Percentiles rank a stretch among this genome's conserved stretches.
phyloP scores from a whole-genome alignment of 2,329 filamentous ascomycete species.

The Diplodia corticola region DNA sequence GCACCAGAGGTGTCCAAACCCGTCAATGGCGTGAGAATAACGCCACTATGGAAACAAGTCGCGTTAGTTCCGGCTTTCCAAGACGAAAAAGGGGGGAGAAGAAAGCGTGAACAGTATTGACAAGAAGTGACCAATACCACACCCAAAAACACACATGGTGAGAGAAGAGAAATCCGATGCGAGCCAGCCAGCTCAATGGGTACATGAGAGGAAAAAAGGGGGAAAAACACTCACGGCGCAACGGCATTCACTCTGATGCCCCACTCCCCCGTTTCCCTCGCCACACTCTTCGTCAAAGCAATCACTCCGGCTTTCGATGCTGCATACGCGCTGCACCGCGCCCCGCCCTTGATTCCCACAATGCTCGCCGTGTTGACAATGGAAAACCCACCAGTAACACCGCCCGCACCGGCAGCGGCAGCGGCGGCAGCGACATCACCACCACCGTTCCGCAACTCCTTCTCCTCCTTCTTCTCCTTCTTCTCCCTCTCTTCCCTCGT shows the following conservation, averaged over 20 bases:
- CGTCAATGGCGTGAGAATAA: constrained; percentile 28
- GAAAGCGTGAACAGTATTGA: too few relatives aligned
- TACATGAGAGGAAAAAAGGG: too few relatives aligned
- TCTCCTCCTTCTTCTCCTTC: constrained; percentile 25
- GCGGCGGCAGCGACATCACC: too few relatives aligned
- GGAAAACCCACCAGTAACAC: not conserved
- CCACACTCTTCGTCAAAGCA: constrained; percentile 42
- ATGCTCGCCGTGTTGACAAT: constrained; percentile 53
- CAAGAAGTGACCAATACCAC: not conserved
- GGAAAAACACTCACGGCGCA: constrained; percentile 34
- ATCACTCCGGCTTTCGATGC: constrained; percentile 46
- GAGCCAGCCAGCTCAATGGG: not conserved
- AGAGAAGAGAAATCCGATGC: too few relatives aligned
- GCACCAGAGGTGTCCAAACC: constrained; percentile 27
- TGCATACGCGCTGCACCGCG: constrained; percentile 38
- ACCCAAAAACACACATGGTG: not conserved
- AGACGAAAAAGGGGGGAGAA: not conserved
- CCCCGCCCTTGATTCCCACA: constrained; percentile 50
- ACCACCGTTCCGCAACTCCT: too few relatives aligned
- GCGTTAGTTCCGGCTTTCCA: not conserved
- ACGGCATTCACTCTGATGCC: constrained; percentile 39
- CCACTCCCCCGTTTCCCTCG: constrained; percentile 42
- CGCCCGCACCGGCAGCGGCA: too few relatives aligned
- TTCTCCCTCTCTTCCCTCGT: not conserved
- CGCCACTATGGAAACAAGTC: not conserved